Conservation (phyloP, 2,329 filamentous ascomycete species). For the Botryosphaeria agaves region DNA sequence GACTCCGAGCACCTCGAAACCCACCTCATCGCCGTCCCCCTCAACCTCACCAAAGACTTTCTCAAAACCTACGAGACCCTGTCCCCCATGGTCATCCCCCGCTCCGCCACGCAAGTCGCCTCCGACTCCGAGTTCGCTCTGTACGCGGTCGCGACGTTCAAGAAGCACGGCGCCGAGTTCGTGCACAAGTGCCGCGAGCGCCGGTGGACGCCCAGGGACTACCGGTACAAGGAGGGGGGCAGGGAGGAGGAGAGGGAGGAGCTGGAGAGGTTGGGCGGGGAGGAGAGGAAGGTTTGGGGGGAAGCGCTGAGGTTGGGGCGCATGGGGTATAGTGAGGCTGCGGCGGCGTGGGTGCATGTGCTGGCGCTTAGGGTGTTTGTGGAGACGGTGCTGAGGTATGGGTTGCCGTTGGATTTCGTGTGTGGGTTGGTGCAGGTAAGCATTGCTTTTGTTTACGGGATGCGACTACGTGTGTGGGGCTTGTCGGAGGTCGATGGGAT, state of each 20-base stretch:
- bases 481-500: no score
- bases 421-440: conserved; percentile 70
- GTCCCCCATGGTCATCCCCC: conserved; percentile 80
- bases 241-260: conserved; percentile 80
- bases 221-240: conserved; percentile 80
- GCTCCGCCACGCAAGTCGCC: conserved; percentile 63
- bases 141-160: conserved; percentile 82
- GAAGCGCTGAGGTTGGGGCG: conserved; percentile 75
- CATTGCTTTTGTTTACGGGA: no score
- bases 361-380: conserved; percentile 87
- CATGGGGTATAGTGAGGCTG: conserved; percentile 89
- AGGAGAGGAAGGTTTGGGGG: conserved; percentile 84
- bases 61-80: conserved; percentile 77
- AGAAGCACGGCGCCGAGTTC: conserved; percentile 78
- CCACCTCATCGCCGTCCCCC: conserved; percentile 79
- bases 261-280: conserved; percentile 60
- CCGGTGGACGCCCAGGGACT: conserved; percentile 89
- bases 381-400: conserved; percentile 93
- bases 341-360: conserved; percentile 93
- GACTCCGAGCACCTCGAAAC: conserved; percentile 96
- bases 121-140: conserved; percentile 81
- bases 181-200: conserved; percentile 81
- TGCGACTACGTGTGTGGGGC: no score
- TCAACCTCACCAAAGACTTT: conserved; percentile 69
- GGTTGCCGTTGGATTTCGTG: conserved; percentile 77